Base-by-base conservation (phyloP, 2,329 filamentous ascomycete species). In the Alternaria brassicae region DNA sequence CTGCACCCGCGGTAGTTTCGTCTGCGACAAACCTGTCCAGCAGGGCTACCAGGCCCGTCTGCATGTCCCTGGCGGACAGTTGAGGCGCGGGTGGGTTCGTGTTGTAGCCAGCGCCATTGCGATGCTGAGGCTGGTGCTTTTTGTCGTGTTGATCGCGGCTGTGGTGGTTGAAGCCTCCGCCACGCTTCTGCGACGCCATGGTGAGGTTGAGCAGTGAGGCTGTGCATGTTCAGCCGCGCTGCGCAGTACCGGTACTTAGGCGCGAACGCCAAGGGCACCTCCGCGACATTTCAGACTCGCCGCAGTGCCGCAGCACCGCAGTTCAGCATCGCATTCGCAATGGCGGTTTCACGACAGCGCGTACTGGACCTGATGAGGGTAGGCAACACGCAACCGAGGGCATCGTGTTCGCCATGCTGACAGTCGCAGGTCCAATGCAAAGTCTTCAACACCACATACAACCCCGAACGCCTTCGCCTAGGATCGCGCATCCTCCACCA, bases 401-500 rank as follows among this genome's bases (percentile, higher is more conserved):
- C 13, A 19, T 2, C 6, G 23, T 50, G 25, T 7, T 3, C 3
- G 12, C 10, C 12, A 3, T 17, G 17, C 55, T 71, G 44, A 72
- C 54, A 25, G 9, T 7, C 6, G 9, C 71, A 97, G 93, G 86
- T 87, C 74, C 93, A 93, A 89, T 97, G 92, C 85, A 88, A 89
- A 77, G 87, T 98, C 81, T 99, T 98, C 84, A 89, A 89, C 73
- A 91, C 91, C 50, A 93, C 89, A 53, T 98, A 89, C 84, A 99
- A 99, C 80, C 95, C 95, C 25, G 85, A 92, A 55, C 83, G 88
- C 68, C 79, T 90, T 62, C 91, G 95, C 62, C 87, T 92, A 69
- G 95, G 95, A 73, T 97, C 95, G 82, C 96, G 95, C 80, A 84
- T 99, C 77, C 84, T 99, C 60, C 91, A 93, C 73, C 91, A 97